Evolutionary conservation across 371 early-diverging fungal species (phyloP).

Genomic region (Mucor piriformis): DNA sequence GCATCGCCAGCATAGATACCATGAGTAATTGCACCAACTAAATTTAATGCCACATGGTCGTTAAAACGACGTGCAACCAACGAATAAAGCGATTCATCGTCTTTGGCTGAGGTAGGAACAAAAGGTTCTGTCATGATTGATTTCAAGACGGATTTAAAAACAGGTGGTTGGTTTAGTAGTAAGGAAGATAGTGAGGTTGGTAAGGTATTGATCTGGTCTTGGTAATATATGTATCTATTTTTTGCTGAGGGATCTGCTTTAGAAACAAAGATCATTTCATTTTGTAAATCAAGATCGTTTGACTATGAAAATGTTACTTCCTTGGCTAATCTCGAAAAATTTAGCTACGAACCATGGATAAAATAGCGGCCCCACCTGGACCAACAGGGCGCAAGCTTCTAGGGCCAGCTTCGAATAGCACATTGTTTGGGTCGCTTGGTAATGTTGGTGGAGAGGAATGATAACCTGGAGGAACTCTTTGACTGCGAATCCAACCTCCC

Average conservation of each 20-base stretch:
- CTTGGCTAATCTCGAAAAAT: not conserved
- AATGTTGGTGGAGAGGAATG: not conserved
- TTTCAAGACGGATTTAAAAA: conserved; percentile 48
- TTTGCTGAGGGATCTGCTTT: conserved; percentile 73
- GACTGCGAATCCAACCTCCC: conserved; percentile 90
- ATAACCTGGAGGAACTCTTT: conserved; percentile 33
- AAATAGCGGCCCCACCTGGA: conserved; percentile 65
- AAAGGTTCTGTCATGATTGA: conserved; percentile 62
- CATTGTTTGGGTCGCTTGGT: conserved; percentile 1
- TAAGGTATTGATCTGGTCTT: conserved; percentile 64
- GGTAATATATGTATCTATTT: conserved; percentile 80
- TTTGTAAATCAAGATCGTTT: conserved; percentile 12
- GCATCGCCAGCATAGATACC: conserved; percentile 93
- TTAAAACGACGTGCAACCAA: conserved; percentile 80
- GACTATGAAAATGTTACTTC: conserved; percentile 1
- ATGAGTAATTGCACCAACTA: conserved; percentile 87
- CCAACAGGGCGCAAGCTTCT: conserved; percentile 82
- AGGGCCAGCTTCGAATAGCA: conserved; percentile 85
- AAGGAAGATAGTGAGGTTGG: conserved; percentile 55
- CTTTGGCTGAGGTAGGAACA: conserved; percentile 53
- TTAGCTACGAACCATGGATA: conserved; percentile 69
- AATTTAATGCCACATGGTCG: conserved; percentile 32
- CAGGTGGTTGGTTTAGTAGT: conserved; percentile 50
- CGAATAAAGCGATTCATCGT: conserved; percentile 48
- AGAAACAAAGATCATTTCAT: conserved; percentile 59